Base-by-base conservation (phyloP, 768 basidiomycete species). In the Termitomyces sp. region DNA sequence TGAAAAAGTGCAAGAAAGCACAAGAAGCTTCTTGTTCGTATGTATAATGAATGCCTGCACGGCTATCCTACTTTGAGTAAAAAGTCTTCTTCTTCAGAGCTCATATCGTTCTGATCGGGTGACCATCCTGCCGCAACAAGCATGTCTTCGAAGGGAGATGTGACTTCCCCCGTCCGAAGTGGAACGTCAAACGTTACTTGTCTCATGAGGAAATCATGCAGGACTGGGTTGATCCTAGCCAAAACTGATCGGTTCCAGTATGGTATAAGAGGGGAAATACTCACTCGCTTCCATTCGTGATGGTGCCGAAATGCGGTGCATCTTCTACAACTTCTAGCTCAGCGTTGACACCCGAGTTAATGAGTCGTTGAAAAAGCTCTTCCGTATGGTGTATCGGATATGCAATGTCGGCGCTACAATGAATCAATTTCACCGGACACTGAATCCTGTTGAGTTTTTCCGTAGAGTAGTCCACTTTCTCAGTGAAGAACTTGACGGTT, bases 281-380 rank as follows among this genome's bases (percentile, higher is more conserved):
- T 13, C 28, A 26, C 47, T 67, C 61, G 16, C 68, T 63, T 12
- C 68, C 58, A 57, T 76, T 69, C 16, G 73, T 76, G 12, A 73
- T 68, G 44, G 64, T 65, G 0, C 76, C 75, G 49, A 74, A 75
- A 60, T 77, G 76, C 4, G 75, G 71, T 13, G 75, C 75, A 7
- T 67, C 66, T 4, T 66, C 58, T 4, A 76, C 63, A 2, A 57
- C 54, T 1, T 66, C 43, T 0, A 77, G 33, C 2, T 64, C 64
- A 12, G 67, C 74, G 8, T 69, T 48, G 4, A 75, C 53, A 0
- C 68, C 70, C 2, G 71, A 72, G 30, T 65, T 60, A 23, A 64
- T 35, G 35, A 75, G 60, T 28, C 54, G 49, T 28, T 63, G 60
- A 9, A 61, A 62, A 8, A 75, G 65, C 47, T 72, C 69, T 38